Base-by-base conservation (phyloP, 306 rosid genomes). In the Senna tora region DNA sequence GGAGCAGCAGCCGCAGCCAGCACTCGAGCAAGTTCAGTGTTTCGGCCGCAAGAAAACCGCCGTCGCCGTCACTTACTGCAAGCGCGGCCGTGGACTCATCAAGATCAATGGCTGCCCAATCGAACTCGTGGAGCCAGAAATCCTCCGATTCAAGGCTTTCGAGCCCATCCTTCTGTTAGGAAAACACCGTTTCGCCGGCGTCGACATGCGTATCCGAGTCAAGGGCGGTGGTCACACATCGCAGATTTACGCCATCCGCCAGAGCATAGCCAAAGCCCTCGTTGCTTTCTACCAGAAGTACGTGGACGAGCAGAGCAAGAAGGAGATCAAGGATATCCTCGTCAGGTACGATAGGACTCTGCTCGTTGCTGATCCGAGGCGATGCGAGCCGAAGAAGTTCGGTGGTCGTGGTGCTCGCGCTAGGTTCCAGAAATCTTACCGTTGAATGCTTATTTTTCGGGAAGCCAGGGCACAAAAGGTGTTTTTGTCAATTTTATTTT, bases 371-470 rank as follows among this genome's bases (percentile, higher is more conserved):
- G 93, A 92, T 56, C 97, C 96, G 0, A 80, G 97, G 55, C 92
- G 93, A 55, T 92, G 96, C 52, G 96, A 89, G 89, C 96, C 97
- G 12, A 92, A 92, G 89, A 92, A 92, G 87, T 92, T 92, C 20
- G 97, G 96, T 58, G 96, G 97, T 69, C 96, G 93, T 17, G 96
- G 97, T 30, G 97, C 93, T 19, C 88, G 92, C 14, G 90, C 97
- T 0, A 89, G 90, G 83, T 92, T 92, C 87, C 96, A 92, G 87
- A 92, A 92, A 57, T 92, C 96, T 8, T 89, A 92, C 89, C 96
- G 96, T 89, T 92, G 85, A 79, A 7, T 0, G 8, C 2, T 3
- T 6, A 5, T 67, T 46, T 19, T 0, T 30, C n/a, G 50, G 11
- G 5, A 53, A 22, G 1, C 3, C 34, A 10, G 34, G 16, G 51